These are phyloP conservation scores for Tylopilus balloui DNA, from an alignment of 768 basidiomycete species.

Conservation along the genomic window DNA sequence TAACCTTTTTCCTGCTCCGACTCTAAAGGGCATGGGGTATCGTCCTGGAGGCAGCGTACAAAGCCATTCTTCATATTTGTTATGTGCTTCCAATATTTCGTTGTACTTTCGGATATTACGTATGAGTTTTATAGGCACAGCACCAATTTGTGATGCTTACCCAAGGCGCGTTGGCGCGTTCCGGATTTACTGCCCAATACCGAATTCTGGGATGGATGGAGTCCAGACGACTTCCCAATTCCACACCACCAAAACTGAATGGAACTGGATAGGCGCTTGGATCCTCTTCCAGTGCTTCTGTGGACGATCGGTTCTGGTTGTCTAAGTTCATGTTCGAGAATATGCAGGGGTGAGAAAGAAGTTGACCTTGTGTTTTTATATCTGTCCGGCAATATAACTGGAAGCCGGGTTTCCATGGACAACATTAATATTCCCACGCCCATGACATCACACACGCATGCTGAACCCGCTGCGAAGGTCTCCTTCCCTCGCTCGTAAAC, in stretches of 20 bases:
- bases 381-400: neutral
- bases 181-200: slow-evolving; percentile 11
- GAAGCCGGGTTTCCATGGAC: neutral
- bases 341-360: neutral
- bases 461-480: slow-evolving; percentile 16
- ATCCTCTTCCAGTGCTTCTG: neutral
- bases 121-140: neutral
- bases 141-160: slow-evolving; percentile 4
- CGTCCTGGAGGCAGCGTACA: slow-evolving; percentile 3
- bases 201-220: slow-evolving; percentile 1
- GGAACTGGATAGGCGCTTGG: slow-evolving; percentile 21
- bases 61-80: slow-evolving; percentile 17
- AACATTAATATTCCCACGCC: no score
- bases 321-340: neutral
- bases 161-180: neutral
- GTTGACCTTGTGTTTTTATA: neutral
- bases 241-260: neutral
- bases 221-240: slow-evolving; percentile 20
- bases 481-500: slow-evolving; percentile 9
- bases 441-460: slow-evolving; percentile 13
- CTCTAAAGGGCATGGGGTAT: slow-evolving; percentile 7
- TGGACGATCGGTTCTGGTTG: neutral
- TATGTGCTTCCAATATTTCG: slow-evolving; percentile 2
- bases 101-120: slow-evolving; percentile 5
- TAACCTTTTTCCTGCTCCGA: neutral